phyloP scores from a whole-genome alignment of 257 asterid genomes.

The Fraxinus americana region DNA sequence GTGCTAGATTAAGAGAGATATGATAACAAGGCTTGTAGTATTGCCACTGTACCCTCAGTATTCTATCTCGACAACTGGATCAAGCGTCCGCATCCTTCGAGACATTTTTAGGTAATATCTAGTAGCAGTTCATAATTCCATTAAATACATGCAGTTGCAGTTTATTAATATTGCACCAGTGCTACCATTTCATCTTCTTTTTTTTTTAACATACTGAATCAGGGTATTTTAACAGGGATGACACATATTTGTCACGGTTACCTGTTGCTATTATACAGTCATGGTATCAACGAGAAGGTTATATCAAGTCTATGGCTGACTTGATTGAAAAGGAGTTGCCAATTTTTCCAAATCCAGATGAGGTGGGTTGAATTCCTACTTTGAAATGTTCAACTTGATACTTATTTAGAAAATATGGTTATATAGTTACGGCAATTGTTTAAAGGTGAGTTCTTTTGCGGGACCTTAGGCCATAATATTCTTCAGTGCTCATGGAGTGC shows the following conservation, averaged over 20 bases:
- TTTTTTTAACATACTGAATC: slow-evolving; percentile 19
- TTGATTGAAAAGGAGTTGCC: slow-evolving; percentile 76
- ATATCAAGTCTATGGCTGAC: slow-evolving; percentile 86
- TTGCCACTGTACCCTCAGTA: slow-evolving; percentile 96
- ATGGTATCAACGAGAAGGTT: slow-evolving; percentile 92
- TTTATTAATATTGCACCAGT: neutral
- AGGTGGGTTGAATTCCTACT: slow-evolving; percentile 43
- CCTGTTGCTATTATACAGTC: slow-evolving; percentile 91
- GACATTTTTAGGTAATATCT: slow-evolving; percentile 62
- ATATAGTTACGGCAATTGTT: neutral
- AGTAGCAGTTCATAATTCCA: neutral
- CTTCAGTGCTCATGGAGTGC: slow-evolving; percentile 98
- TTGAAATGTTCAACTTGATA: neutral
- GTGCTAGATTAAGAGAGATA: slow-evolving; percentile 77
- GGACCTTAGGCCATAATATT: slow-evolving; percentile 69
- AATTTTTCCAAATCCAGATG: slow-evolving; percentile 55
- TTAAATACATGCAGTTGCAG: slow-evolving; percentile 42
- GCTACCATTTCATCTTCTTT: neutral
- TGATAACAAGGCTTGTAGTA: slow-evolving; percentile 82
- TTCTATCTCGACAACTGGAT: slow-evolving; percentile 97
- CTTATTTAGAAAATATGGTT: neutral
- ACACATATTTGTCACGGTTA: slow-evolving; percentile 57
- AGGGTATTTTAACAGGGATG: slow-evolving; percentile 47
- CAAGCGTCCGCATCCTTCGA: slow-evolving; percentile 85
- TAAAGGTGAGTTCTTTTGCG: slow-evolving; percentile 17